These are phyloP conservation scores for Sarocladium brachiariae DNA, from an alignment of 2,329 filamentous ascomycete genomes.

Conservation along the genomic window DNA sequence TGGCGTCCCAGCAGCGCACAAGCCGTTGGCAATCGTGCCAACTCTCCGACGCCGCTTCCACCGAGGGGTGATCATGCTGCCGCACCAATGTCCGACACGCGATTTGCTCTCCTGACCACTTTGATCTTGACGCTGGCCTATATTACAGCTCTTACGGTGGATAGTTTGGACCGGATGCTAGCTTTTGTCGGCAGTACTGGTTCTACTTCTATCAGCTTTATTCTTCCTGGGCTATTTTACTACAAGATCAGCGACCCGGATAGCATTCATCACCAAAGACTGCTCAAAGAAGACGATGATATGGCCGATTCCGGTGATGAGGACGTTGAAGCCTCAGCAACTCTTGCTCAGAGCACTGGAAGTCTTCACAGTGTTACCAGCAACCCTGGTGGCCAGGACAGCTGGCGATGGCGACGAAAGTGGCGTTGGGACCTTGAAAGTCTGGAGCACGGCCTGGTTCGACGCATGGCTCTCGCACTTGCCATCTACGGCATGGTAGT, in stretches of 20 bases:
- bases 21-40: conserved; percentile 28
- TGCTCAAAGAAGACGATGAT: conserved; percentile 88
- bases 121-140: conserved; percentile 79
- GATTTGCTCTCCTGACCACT: conserved; percentile 86
- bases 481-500: conserved; percentile 79
- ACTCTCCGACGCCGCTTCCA: conserved; percentile 28
- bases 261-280: conserved; percentile 74
- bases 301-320: conserved; percentile 50
- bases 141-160: conserved; percentile 82
- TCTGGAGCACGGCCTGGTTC: conserved; percentile 57
- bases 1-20: conserved; percentile 64
- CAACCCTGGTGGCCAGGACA: conserved; percentile 21
- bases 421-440: conserved; percentile 55
- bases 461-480: conserved; percentile 67
- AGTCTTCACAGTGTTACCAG: conserved; percentile 37
- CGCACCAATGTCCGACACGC: conserved; percentile 71
- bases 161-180: conserved; percentile 80
- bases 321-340: conserved; percentile 42
- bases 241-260: conserved; percentile 96
- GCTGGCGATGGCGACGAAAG: conserved; percentile 47
- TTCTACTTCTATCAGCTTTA: conserved; percentile 93
- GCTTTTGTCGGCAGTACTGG: conserved; percentile 95
- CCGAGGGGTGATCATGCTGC: conserved; percentile 45
- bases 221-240: conserved; percentile 92
- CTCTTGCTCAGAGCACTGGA: conserved; percentile 37